Evolutionary conservation across 495 filamentous ascomycete genomes (phyloP).

Genomic region (Xanthoparmelia taractica): DNA sequence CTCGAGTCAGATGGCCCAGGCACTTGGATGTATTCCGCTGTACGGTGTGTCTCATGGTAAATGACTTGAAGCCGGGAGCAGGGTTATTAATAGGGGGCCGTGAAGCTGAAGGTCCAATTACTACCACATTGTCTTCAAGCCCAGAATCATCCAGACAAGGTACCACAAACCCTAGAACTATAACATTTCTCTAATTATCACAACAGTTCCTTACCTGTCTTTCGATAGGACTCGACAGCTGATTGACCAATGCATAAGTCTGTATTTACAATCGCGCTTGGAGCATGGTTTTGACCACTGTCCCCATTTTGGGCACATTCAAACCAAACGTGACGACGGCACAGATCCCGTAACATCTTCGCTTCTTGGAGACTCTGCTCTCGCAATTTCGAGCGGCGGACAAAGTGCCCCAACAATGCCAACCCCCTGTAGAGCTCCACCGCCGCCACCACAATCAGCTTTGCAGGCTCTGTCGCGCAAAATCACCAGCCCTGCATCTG

Average conservation of each 20-base stretch:
- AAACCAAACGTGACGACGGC: not conserved
- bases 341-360: not conserved
- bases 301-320: not conserved
- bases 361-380: not conserved
- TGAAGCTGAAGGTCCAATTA: slow-evolving; percentile 22
- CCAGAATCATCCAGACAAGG: slow-evolving; percentile 12
- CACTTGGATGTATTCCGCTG: slow-evolving; percentile 71
- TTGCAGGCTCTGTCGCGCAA: not conserved
- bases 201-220: slow-evolving; percentile 36
- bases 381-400: not conserved
- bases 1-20: slow-evolving; percentile 74
- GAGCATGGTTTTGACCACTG: slow-evolving; percentile 1
- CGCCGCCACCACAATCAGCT: slow-evolving; percentile 8
- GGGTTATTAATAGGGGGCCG: slow-evolving; percentile 15
- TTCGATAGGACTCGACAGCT: slow-evolving; percentile 43
- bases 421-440: slow-evolving; percentile 11
- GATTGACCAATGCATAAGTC: slow-evolving; percentile 47
- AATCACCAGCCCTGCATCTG: not conserved
- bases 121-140: slow-evolving; percentile 19
- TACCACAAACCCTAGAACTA: slow-evolving; percentile 10
- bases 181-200: slow-evolving; percentile 9
- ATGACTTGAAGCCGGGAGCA: slow-evolving; percentile 58
- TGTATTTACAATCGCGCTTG: slow-evolving; percentile 38
- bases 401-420: not conserved
- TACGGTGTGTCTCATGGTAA: slow-evolving; percentile 78